These are phyloP conservation scores for Lactarius quietus DNA, from an alignment of 768 basidiomycete genomes.

Conservation along the genomic window DNA sequence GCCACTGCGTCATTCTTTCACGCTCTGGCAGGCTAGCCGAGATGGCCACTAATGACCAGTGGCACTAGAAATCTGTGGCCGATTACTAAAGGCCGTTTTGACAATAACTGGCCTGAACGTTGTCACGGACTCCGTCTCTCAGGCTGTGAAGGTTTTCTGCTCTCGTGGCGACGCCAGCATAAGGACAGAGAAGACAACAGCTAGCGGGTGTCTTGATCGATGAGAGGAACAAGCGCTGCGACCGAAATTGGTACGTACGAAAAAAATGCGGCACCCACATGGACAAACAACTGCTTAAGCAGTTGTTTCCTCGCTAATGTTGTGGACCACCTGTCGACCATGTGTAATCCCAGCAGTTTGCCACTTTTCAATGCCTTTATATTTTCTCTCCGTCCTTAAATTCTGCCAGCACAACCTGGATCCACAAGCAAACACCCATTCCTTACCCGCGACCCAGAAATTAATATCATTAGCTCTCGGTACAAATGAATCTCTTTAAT, in stretches of 20 bases:
- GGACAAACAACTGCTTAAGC: slow-evolving; percentile 44
- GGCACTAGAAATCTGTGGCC: background rate
- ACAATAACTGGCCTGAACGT: background rate
- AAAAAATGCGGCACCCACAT: slow-evolving; percentile 38
- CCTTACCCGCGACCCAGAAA: background rate
- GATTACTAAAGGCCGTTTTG: background rate
- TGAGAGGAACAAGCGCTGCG: slow-evolving; percentile 14
- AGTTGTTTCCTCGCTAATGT: slow-evolving; percentile 26
- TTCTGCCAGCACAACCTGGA: background rate
- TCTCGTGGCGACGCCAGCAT: background rate
- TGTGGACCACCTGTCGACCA: slow-evolving; percentile 13
- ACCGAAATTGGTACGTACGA: slow-evolving; percentile 30
- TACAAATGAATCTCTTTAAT: background rate
- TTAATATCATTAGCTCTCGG: background rate
- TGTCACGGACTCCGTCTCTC: background rate
- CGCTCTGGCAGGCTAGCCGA: background rate
- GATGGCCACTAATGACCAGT: background rate
- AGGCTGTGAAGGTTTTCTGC: background rate
- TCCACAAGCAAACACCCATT: background rate
- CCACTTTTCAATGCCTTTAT: slow-evolving; percentile 1
- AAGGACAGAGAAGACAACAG: background rate
- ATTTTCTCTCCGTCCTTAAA: slow-evolving; percentile 4
- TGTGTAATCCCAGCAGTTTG: slow-evolving; percentile 17
- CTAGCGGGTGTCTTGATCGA: slow-evolving; percentile 18
- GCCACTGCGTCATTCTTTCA: background rate